Conservation (phyloP, 306 rosid species). For the Potentilla sterilis region DNA sequence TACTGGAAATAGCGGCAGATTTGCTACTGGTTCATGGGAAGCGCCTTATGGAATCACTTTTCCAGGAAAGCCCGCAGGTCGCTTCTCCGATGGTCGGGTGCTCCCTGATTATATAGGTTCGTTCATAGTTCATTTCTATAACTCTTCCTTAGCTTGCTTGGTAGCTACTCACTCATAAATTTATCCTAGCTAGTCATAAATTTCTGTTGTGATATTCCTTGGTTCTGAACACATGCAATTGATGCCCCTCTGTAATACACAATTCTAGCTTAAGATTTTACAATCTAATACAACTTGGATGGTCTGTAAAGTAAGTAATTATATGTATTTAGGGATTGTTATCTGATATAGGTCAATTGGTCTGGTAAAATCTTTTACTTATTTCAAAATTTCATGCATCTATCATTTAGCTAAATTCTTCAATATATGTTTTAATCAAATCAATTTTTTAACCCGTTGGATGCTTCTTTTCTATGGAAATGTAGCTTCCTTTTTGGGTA, state of each 20-base stretch:
- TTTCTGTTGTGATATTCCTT: too few relatives aligned
- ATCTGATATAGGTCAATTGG: too few relatives aligned
- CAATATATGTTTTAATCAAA: too few relatives aligned
- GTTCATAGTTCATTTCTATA: not conserved
- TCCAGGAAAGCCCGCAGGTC: constrained; percentile 54
- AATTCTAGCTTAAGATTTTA: not conserved
- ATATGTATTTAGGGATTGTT: too few relatives aligned
- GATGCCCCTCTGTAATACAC: not conserved
- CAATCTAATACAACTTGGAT: too few relatives aligned
- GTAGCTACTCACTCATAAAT: not conserved
- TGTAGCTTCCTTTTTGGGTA: constrained; percentile 39
- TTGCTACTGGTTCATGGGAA: constrained; percentile 26
- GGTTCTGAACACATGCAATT: not conserved
- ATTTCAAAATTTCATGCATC: too few relatives aligned
- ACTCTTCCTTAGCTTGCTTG: not conserved
- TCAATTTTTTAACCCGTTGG: too few relatives aligned
- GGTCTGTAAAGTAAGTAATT: too few relatives aligned
- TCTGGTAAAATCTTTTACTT: too few relatives aligned
- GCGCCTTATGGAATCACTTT: constrained; percentile 46
- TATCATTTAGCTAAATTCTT: too few relatives aligned
- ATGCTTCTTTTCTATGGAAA: not conserved
- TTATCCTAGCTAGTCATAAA: not conserved
- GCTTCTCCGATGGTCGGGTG: constrained; percentile 52
- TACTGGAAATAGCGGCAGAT: constrained; percentile 40
- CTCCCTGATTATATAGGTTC: constrained; percentile 60